These are phyloP conservation scores for Podospora fimiseda DNA, from an alignment of 495 filamentous ascomycete species.

Conservation along the genomic window DNA sequence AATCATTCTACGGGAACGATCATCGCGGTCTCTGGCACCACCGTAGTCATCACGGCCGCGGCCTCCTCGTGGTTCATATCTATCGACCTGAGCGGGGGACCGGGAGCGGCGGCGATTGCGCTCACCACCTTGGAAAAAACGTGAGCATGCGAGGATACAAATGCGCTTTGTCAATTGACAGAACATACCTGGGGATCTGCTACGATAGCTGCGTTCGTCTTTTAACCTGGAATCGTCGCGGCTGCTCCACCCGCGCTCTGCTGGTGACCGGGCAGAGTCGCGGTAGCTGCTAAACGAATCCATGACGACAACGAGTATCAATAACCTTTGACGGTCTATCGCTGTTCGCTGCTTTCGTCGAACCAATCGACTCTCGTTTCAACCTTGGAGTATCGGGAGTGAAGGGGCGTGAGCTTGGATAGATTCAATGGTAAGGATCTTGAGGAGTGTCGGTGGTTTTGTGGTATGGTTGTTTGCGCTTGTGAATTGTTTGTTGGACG, in stretches of 20 bases:
- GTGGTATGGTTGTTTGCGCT: conserved; percentile 16
- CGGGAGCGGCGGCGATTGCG: conserved; percentile 57
- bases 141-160: conserved; percentile 7
- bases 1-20: conserved; percentile 48
- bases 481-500: conserved; percentile 19
- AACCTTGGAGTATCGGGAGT: background rate
- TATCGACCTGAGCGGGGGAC: conserved; percentile 63
- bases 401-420: background rate
- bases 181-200: conserved; percentile 53
- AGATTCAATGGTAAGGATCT: background rate
- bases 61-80: conserved; percentile 60
- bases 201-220: conserved; percentile 48
- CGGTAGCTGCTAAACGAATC: conserved; percentile 43
- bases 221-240: conserved; percentile 42
- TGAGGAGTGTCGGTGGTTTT: background rate
- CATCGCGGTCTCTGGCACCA: conserved; percentile 50
- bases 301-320: conserved; percentile 25
- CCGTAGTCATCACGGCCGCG: conserved; percentile 65
- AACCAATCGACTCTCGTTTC: background rate
- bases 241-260: conserved; percentile 42
- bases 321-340: background rate
- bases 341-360: background rate
- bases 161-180: no score
- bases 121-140: conserved; percentile 28
- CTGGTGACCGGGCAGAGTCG: conserved; percentile 45